These are phyloP conservation scores for Cryptosporidium meleagridis DNA, from an alignment of 169 alveolate species.

Conservation along the genomic window DNA sequence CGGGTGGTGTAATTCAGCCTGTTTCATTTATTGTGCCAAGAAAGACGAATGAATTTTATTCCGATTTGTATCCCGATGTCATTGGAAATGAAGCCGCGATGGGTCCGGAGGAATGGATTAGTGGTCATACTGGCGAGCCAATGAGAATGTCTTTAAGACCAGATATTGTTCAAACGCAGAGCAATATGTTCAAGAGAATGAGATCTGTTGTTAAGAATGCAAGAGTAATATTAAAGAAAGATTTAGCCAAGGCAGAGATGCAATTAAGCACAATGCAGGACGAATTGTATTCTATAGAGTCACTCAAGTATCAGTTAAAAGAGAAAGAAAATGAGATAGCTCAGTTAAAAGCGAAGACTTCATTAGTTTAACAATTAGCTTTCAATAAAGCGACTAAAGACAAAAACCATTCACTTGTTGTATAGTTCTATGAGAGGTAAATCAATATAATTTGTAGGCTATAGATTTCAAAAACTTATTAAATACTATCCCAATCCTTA, in stretches of 20 bases:
- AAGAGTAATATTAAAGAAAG: conserved; percentile 68
- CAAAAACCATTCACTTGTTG: neutral
- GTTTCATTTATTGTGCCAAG: conserved; percentile 71
- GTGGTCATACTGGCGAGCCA: conserved; percentile 68
- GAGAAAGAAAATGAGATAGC: conserved; percentile 74
- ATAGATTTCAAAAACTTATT: conserved; percentile 1
- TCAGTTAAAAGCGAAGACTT: conserved; percentile 62
- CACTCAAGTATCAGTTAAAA: conserved; percentile 49
- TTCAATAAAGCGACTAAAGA: conserved; percentile 16
- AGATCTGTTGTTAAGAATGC: conserved; percentile 73
- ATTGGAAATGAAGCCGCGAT: conserved; percentile 70
- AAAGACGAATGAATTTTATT: conserved; percentile 60
- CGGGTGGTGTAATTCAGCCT: conserved; percentile 73
- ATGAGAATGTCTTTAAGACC: conserved; percentile 58
- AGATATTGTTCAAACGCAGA: conserved; percentile 54
- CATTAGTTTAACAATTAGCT: conserved; percentile 38
- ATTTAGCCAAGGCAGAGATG: conserved; percentile 71
- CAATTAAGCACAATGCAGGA: conserved; percentile 58
- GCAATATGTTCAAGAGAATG: conserved; percentile 73
- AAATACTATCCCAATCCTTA: neutral
- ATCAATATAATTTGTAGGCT: neutral
- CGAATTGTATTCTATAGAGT: conserved; percentile 61
- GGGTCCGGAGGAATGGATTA: conserved; percentile 75
- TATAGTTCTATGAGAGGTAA: neutral
- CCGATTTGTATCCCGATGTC: conserved; percentile 69